These are phyloP conservation scores for Epithele typhae DNA, from an alignment of 768 basidiomycete genomes.

Conservation along the genomic window DNA sequence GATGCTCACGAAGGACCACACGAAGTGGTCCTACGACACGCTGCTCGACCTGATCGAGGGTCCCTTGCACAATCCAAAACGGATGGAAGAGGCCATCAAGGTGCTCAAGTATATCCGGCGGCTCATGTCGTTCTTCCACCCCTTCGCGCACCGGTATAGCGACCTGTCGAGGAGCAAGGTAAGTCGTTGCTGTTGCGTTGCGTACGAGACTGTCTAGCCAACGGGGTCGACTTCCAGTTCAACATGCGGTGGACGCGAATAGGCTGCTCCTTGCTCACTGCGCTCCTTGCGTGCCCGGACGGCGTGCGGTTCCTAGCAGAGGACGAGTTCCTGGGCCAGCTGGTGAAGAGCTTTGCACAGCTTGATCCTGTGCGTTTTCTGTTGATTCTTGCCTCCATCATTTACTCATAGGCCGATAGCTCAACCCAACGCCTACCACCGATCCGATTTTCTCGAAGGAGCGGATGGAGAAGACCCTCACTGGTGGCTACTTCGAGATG, in stretches of 20 bases:
- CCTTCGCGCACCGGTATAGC: slow-evolving; percentile 83
- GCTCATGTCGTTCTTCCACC: slow-evolving; percentile 92
- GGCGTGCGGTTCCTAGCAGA: slow-evolving; percentile 83
- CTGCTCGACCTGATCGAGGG: slow-evolving; percentile 90
- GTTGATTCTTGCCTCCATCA: too few relatives aligned
- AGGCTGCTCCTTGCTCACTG: slow-evolving; percentile 78
- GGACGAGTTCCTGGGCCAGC: slow-evolving; percentile 80
- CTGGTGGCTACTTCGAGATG: slow-evolving; percentile 94
- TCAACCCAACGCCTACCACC: slow-evolving; percentile 65
- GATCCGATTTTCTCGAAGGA: slow-evolving; percentile 85
- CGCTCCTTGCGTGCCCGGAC: slow-evolving; percentile 77
- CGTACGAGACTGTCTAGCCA: not conserved
- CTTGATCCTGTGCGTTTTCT: slow-evolving; percentile 87
- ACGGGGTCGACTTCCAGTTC: slow-evolving; percentile 41
- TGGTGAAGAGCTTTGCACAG: slow-evolving; percentile 84
- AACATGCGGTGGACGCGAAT: slow-evolving; percentile 84
- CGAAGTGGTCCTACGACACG: slow-evolving; percentile 90
- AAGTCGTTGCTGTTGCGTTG: not conserved
- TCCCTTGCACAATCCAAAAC: slow-evolving; percentile 83
- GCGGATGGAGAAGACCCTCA: slow-evolving; percentile 76
- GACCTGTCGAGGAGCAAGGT: slow-evolving; percentile 72
- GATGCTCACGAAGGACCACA: slow-evolving; percentile 81
- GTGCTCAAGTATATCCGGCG: slow-evolving; percentile 86
- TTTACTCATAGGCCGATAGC: too few relatives aligned
- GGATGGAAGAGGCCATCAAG: slow-evolving; percentile 92